Evolutionary conservation across 75 land plant genomes (phyloP), one percentile per base, ranked within the genome.

Genomic region (Pseudotsuga menziesii): DNA sequence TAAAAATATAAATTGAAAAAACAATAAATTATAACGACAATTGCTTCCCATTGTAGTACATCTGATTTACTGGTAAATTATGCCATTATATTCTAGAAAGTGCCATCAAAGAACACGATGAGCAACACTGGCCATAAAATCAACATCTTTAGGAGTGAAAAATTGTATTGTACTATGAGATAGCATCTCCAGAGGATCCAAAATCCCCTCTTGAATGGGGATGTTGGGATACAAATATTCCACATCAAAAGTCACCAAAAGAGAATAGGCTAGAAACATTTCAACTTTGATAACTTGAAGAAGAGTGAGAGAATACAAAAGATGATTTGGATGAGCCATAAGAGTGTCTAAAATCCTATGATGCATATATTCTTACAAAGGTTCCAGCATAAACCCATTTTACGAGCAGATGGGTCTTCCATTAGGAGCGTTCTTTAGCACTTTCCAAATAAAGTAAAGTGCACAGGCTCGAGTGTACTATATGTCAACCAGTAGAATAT

Each of bases 191-290:
- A 2, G 0, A 20, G 63, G 67, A 19, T 2, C 70, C 61, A 23
- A 8, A 7, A 77, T 56, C 0, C 80, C 80, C 11, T 71, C 35
- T 2, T 19, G 4, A 4, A 25, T 78, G 35, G 75, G 80, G 15
- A 78, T 78, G 74, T 58, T 78, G 11, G 75, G 75, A 14, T 78
- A 78, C 3, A 55, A 2, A 0, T 60, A 78, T 16, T 41, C 75
- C 22, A 78, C 75, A 56, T 78, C 80, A 72, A 78, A 78, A 20
- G 61, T 70, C 35, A 78, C 71, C 13, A 78, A 41, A 52, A 78
- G 2, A 14, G 26, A 70, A 0, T 69, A 0, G 7, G 75, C 0
- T 1, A 5, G 60, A 55, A 78, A 23, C 13, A 11, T 0, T 4
- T 13, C 0, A 3, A 4, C 0, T 11, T 22, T 8, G 25, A 35